Evolutionary conservation across 345 rosid genomes (phyloP).

Genomic region (Eucalyptus tenuipes): DNA sequence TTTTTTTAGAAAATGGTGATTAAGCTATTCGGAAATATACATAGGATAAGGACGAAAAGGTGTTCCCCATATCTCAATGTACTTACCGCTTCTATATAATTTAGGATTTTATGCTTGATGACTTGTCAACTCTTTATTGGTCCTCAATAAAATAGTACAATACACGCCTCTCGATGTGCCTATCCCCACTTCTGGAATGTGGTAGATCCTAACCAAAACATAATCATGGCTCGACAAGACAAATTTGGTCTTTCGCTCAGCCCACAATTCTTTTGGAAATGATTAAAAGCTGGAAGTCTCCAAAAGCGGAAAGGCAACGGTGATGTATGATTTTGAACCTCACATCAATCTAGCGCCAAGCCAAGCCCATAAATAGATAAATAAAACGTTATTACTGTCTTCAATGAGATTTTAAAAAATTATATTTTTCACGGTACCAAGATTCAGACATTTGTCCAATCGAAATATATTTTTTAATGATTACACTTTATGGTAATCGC

Average conservation of each 20-base stretch:
- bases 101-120: not conserved
- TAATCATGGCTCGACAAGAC: not conserved
- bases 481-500: fast-evolving
- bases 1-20: not conserved
- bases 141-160: not conserved
- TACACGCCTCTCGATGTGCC: not conserved
- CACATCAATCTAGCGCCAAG: not conserved
- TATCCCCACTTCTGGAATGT: not conserved
- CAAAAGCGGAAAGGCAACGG: not conserved
- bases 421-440: not conserved
- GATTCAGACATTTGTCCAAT: not conserved
- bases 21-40: not conserved
- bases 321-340: not conserved
- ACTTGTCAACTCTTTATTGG: not conserved
- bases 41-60: not conserved
- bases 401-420: not conserved
- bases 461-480: not conserved
- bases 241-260: not conserved
- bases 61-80: not conserved
- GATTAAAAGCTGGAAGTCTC: not conserved
- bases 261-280: not conserved
- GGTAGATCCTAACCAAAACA: not conserved
- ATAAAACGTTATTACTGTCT: too few species aligned
- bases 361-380: not conserved
- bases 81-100: not conserved